Base-by-base conservation (phyloP, 2,329 filamentous ascomycete species). In the Colletotrichum phormii region DNA sequence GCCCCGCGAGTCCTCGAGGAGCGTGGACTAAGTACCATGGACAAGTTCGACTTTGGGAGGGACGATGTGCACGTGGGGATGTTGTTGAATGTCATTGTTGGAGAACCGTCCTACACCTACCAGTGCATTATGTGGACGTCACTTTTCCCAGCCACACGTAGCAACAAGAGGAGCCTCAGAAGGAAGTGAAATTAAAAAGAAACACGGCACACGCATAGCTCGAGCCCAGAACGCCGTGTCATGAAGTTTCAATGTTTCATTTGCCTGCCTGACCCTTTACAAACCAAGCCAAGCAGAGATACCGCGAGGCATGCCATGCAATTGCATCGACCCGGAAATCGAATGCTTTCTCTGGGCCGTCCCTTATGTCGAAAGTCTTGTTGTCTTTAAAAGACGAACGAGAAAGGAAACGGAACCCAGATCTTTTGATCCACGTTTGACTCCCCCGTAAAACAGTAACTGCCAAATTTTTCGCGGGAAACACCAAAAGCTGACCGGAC, bases 261-360 rank as follows among this genome's bases (percentile, higher is more conserved):
- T 87, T 84, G 85, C 86, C 83, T 82, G 81, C 79, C 84, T 85
- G 83, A 84, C 84, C 82, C 82, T 83, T 85, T 84, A 85, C 82
- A 86, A 82, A 82, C 80, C 79, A 80, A 78, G 84, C 85, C 81
- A 84, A 84, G 83, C 84, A 84, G 69, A 55, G 37, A 31, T 68
- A 59, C 62, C 73, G 78, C 76, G 76, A 75, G 77, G 77, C 77
- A 84, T 84, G 82, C 84, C 86, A 86, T 86, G 85, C 83, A 86
- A 85, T 85, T 86, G 85, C 84, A 77, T 76, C 74, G 81, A 79
- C 79, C 77, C 79, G 79, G 42, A 54, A 54, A 64, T 64, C 66
- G 59, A 69, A 42, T 42, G 53, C 60, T 49, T n/a, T 49, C 42
- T 51, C 67, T 65, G 67, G 67, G 6, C 68, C 59, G 60, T 33